These are phyloP conservation scores for Aspergillus caelatus DNA, from an alignment of 2,329 filamentous ascomycete species.

Conservation along the genomic window DNA sequence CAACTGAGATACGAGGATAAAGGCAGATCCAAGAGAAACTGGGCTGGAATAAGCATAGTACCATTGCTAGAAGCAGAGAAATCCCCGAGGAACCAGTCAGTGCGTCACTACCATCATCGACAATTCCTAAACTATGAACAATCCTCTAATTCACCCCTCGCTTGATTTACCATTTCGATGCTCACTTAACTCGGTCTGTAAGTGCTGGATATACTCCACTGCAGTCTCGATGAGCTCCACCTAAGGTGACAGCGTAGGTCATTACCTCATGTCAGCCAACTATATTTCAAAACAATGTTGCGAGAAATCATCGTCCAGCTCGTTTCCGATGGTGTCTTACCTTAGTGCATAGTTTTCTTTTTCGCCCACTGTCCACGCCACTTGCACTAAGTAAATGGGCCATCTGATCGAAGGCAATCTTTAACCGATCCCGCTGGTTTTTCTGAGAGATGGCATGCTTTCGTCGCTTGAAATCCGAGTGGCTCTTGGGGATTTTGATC, in stretches of 20 bases:
- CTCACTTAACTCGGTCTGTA: constrained; percentile 11
- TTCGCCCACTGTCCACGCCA: constrained; percentile 4
- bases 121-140: background rate
- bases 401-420: constrained; percentile 10
- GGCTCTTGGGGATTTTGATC: constrained; percentile 5
- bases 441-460: constrained; percentile 11
- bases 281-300: background rate
- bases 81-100: background rate
- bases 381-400: constrained; percentile 4
- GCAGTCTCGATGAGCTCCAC: constrained; percentile 19
- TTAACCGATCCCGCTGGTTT: constrained; percentile 9
- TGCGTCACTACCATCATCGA: background rate
- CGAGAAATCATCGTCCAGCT: background rate
- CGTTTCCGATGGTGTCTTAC: background rate
- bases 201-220: constrained; percentile 16
- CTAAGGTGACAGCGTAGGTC: background rate
- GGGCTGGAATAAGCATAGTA: background rate
- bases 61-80: background rate
- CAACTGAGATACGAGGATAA: background rate
- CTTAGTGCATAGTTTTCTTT: constrained; percentile 6
- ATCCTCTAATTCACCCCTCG: background rate
- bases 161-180: background rate
- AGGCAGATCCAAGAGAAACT: background rate
- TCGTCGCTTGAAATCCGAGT: constrained; percentile 4
- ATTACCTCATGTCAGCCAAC: background rate